A percentile compares a stretch with the other conserved stretches of the same genome.
phyloP scores from a whole-genome alignment of 1,284 basidiomycete species.

The Naganishia liquefaciens region DNA sequence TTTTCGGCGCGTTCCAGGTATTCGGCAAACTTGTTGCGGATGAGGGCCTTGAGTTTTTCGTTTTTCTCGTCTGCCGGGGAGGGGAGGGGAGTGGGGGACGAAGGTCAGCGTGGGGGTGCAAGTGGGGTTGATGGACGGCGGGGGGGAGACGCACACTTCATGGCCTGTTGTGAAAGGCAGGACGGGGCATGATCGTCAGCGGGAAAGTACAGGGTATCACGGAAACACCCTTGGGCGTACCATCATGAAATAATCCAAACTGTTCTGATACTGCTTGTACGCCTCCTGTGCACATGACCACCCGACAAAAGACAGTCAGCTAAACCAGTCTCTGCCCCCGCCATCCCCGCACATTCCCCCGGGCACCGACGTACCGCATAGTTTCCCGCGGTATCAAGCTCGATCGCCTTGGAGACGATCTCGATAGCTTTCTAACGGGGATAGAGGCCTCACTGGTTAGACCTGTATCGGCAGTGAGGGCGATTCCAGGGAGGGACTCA shows the following conservation, averaged over 20 bases:
- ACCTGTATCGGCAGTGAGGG: not conserved
- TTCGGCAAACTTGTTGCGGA: conserved; percentile 85
- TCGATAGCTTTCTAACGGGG: conserved; percentile 92
- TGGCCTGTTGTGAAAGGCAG: conserved; percentile 47
- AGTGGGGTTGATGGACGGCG: conserved; percentile 6
- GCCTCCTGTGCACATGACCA: conserved; percentile 62
- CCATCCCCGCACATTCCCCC: not conserved
- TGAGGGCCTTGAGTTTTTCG: conserved; percentile 84
- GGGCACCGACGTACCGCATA: conserved; percentile 61
- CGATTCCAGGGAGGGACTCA: conserved; percentile 41
- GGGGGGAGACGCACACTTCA: conserved; percentile 63
- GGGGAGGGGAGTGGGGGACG: too few species aligned
- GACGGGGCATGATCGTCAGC: too few species aligned
- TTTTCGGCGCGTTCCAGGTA: conserved; percentile 91
- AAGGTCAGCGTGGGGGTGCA: too few species aligned
- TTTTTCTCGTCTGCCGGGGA: conserved; percentile 84
- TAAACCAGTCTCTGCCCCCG: not conserved
- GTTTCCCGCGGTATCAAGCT: conserved; percentile 90
- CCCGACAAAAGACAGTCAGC: not conserved
- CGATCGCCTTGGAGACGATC: conserved; percentile 91
- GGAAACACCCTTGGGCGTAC: conserved; percentile 47
- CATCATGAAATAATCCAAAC: conserved; percentile 98
- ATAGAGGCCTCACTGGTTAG: too few species aligned
- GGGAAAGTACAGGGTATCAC: too few species aligned
- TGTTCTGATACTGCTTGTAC: conserved; percentile 91